Percentiles rank a stretch among this genome's conserved stretches.
Evolutionary conservation across 768 basidiomycete species (phyloP).

Genomic region (Pulveroboletus ravenelii): DNA sequence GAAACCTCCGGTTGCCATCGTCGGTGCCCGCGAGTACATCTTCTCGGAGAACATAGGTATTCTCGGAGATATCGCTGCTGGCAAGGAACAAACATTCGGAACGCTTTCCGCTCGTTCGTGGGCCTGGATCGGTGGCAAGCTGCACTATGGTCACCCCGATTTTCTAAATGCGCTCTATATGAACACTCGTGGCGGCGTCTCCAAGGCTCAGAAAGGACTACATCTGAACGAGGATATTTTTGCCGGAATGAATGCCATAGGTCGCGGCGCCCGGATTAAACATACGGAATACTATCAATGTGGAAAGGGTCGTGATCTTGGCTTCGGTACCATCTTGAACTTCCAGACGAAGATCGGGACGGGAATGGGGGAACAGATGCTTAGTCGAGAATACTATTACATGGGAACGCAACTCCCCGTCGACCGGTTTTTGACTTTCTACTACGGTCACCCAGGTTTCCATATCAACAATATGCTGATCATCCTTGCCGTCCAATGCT

Average conservation of each 20-base stretch:
- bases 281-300: constrained; percentile 99
- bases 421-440: constrained; percentile 98
- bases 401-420: constrained; percentile 96
- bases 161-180: constrained; percentile 97
- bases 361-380: constrained; percentile 99
- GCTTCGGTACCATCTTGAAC: constrained; percentile 97
- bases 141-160: constrained; percentile 99
- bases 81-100: constrained; percentile 99
- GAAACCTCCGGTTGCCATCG: constrained; percentile 88
- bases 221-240: constrained; percentile 99
- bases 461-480: constrained; percentile 99
- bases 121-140: constrained; percentile 97
- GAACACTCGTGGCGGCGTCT: constrained; percentile 97
- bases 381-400: constrained; percentile 98
- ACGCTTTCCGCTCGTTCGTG: constrained; percentile 93
- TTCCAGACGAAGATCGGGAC: constrained; percentile 99
- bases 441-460: constrained; percentile 99
- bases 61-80: constrained; percentile 95
- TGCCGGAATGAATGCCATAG: constrained; percentile 98
- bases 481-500: constrained; percentile 93
- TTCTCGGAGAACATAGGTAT: constrained; percentile 99
- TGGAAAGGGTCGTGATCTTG: constrained; percentile 97
- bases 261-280: constrained; percentile 95
- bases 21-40: constrained; percentile 98
- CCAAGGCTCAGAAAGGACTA: constrained; percentile 99